A percentile compares a stretch with the other conserved stretches of the same genome.
Evolutionary conservation across 1,284 basidiomycete genomes (phyloP).

Genomic region (Phellopilus nigrolimitatus): DNA sequence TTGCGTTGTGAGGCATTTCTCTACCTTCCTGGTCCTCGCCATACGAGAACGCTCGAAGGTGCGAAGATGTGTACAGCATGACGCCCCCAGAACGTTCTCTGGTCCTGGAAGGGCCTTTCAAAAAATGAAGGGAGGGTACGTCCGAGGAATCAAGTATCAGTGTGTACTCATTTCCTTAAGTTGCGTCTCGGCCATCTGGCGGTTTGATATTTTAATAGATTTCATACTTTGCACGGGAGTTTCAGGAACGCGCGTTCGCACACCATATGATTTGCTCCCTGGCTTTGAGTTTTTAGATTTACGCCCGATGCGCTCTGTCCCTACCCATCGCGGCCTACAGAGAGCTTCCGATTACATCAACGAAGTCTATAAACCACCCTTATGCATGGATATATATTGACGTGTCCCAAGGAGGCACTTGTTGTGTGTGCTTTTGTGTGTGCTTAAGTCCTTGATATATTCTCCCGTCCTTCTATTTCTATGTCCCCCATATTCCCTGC

Average conservation of each 20-base stretch:
- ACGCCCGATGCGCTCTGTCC: background rate
- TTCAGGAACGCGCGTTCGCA: background rate
- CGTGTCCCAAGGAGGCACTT: too few species aligned
- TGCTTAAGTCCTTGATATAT: too few species aligned
- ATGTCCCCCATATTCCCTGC: too few species aligned
- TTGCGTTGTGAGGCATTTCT: background rate
- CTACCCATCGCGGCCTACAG: background rate
- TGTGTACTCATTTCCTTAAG: slow-evolving; percentile 1
- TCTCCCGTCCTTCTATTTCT: too few species aligned
- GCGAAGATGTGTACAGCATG: background rate
- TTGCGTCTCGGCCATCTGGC: slow-evolving; percentile 1
- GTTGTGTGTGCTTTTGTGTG: too few species aligned
- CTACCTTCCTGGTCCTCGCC: background rate
- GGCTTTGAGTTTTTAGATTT: background rate
- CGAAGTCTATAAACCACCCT: too few species aligned
- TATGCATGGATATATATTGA: too few species aligned
- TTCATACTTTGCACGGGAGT: slow-evolving; percentile 1
- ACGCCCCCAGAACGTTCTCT: slow-evolving; percentile 11
- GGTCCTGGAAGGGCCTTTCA: slow-evolving; percentile 2
- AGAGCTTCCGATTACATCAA: too few species aligned
- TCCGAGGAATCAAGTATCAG: slow-evolving; percentile 5
- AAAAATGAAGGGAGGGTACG: background rate
- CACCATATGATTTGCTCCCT: slow-evolving; percentile 1
- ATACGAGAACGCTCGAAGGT: background rate
- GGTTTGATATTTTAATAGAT: slow-evolving; percentile 2